Conservation (phyloP, 2,329 filamentous ascomycete genomes). For the Ceratocystis papillata region DNA sequence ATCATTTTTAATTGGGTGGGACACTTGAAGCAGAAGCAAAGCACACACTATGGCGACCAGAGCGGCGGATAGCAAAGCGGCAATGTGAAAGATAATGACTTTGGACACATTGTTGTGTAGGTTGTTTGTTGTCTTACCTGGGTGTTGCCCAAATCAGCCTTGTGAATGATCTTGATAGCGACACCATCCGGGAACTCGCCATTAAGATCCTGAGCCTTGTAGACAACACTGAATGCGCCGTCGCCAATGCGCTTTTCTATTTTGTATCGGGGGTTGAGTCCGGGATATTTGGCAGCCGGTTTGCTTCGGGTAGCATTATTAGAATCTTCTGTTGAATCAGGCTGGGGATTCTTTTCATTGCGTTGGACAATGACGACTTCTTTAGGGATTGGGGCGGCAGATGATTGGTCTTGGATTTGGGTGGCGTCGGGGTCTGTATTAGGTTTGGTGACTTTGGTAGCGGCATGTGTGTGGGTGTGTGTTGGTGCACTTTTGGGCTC, state of each 20-base stretch:
- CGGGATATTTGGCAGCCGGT: slow-evolving; percentile 30
- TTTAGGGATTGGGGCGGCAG: slow-evolving; percentile 10
- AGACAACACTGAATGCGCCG: slow-evolving; percentile 97
- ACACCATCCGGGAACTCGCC: slow-evolving; percentile 61
- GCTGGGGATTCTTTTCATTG: slow-evolving; percentile 16
- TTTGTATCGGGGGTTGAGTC: slow-evolving; percentile 61
- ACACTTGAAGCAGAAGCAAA: background rate
- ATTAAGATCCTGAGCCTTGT: slow-evolving; percentile 67
- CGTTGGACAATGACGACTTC: slow-evolving; percentile 19
- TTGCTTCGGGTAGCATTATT: background rate
- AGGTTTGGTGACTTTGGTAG: slow-evolving; percentile 5
- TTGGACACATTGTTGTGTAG: background rate
- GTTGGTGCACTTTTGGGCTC: slow-evolving; percentile 14
- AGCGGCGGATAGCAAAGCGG: slow-evolving; percentile 16
- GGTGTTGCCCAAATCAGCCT: slow-evolving; percentile 97
- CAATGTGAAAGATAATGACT: slow-evolving; percentile 27
- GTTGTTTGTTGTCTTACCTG: slow-evolving; percentile 60
- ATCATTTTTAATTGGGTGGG: background rate
- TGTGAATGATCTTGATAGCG: slow-evolving; percentile 96
- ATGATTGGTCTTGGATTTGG: background rate
- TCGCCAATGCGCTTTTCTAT: slow-evolving; percentile 62
- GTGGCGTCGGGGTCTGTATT: background rate
- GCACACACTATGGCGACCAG: background rate
- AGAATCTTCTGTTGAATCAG: background rate
- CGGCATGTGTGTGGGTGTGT: slow-evolving; percentile 9